A percentile compares a stretch with the other conserved stretches of the same genome.
These are phyloP conservation scores for Diaporthe citriasiana DNA, from an alignment of 2,329 filamentous ascomycete genomes.

Conservation along the genomic window DNA sequence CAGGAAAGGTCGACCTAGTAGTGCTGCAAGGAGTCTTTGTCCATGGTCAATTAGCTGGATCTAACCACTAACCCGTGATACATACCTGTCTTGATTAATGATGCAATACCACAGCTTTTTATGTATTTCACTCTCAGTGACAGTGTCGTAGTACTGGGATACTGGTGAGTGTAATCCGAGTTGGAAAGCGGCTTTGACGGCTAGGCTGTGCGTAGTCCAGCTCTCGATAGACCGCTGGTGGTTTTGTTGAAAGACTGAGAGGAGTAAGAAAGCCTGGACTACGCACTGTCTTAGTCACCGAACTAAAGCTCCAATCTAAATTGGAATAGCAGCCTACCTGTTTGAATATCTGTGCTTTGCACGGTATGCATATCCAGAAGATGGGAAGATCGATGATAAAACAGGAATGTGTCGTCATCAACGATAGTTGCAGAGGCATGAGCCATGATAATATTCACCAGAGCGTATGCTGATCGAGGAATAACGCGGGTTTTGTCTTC, in stretches of 20 bases:
- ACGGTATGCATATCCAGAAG: not conserved
- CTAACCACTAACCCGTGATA: not conserved
- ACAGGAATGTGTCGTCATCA: not conserved
- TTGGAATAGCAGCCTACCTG: not conserved
- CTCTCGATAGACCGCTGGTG: slow-evolving; percentile 18
- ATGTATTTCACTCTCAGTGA: not conserved
- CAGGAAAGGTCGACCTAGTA: slow-evolving; percentile 4
- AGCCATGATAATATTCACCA: not conserved
- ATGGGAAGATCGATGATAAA: not conserved
- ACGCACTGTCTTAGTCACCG: not conserved
- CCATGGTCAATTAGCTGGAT: not conserved
- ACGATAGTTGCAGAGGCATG: not conserved
- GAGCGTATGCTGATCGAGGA: not conserved
- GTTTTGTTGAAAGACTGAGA: slow-evolving; percentile 10
- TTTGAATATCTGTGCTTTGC: not conserved
- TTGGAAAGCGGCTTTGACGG: slow-evolving; percentile 10
- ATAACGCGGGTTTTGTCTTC: not conserved
- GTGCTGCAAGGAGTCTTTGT: not conserved
- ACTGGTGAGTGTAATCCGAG: slow-evolving; percentile 6
- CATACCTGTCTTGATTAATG: slow-evolving; percentile 20
- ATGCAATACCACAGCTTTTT: slow-evolving; percentile 2
- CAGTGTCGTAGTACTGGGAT: not conserved
- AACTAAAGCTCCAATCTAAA: rapidly evolving
- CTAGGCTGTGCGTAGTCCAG: slow-evolving; percentile 3
- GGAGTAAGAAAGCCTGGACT: slow-evolving; percentile 6